Percentiles rank a stretch among this genome's conserved stretches.
These are phyloP conservation scores for Naganishia friedmannii DNA, from an alignment of 768 basidiomycete species.

Conservation along the genomic window DNA sequence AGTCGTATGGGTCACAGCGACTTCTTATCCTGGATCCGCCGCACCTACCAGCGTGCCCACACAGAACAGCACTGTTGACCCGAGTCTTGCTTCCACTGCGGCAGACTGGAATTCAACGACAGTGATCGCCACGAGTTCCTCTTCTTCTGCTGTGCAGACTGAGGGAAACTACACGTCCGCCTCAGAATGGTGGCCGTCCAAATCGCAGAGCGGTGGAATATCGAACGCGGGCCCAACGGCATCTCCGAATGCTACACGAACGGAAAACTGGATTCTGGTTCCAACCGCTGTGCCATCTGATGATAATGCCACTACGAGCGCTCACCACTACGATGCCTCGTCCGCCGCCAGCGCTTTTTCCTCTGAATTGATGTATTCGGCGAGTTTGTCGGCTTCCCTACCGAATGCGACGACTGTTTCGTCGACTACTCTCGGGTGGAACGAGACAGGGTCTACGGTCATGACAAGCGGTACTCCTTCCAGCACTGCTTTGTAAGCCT, in stretches of 20 bases:
- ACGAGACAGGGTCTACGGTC: too few species aligned
- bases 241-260: conserved; percentile 7
- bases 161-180: conserved; percentile 1
- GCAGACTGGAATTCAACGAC: conserved; percentile 1
- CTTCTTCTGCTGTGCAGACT: conserved; percentile 12
- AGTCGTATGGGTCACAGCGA: conserved; percentile 41
- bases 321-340: conserved; percentile 12
- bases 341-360: conserved; percentile 1
- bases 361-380: not conserved
- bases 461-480: not conserved
- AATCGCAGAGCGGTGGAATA: not conserved
- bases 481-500: not conserved
- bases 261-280: conserved; percentile 1
- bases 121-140: not conserved
- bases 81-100: not conserved
- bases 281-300: not conserved
- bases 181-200: conserved; percentile 12
- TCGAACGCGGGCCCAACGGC: not conserved
- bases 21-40: conserved; percentile 1
- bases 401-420: conserved; percentile 8
- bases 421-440: not conserved
- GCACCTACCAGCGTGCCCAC: not conserved
- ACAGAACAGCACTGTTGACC: not conserved
- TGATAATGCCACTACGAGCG: not conserved
- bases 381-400: not conserved